Evolutionary conservation across 2,329 filamentous ascomycete species (phyloP).

Genomic region (Colletotrichum australisinense): DNA sequence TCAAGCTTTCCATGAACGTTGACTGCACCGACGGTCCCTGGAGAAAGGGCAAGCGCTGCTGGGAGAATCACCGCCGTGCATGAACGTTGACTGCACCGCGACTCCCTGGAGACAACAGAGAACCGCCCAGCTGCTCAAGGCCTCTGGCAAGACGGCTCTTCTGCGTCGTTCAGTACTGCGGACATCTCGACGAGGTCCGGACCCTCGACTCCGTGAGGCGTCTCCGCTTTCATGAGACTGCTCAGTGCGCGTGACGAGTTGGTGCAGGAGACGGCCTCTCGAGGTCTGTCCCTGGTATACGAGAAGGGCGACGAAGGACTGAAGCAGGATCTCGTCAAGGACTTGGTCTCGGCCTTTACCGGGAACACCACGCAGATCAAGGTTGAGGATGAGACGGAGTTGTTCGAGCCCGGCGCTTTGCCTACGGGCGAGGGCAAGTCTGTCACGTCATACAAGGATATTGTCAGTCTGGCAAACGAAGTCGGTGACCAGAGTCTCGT

Average conservation of each 20-base stretch:
- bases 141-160: conserved; percentile 95
- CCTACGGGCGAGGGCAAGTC: conserved; percentile 91
- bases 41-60: conserved; percentile 38
- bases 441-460: conserved; percentile 97
- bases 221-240: conserved; percentile 88
- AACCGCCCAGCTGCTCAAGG: conserved; percentile 90
- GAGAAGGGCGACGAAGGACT: conserved; percentile 87
- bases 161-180: conserved; percentile 90
- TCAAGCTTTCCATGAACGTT: conserved; percentile 82
- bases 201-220: conserved; percentile 79
- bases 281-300: conserved; percentile 92
- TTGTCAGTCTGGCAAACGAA: conserved; percentile 94
- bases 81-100: no score
- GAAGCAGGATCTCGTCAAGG: conserved; percentile 85
- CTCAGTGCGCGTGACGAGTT: conserved; percentile 91
- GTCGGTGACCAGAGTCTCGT: conserved; percentile 96
- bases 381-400: conserved; percentile 89
- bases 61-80: conserved; percentile 39
- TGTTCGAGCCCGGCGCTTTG: conserved; percentile 91
- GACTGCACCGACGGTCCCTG: conserved; percentile 63
- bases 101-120: no score
- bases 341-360: conserved; percentile 90
- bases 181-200: conserved; percentile 81
- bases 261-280: conserved; percentile 93
- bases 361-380: conserved; percentile 80